These are phyloP conservation scores for Silene uniflora DNA, from an alignment of 148 eudicot species.

Conservation along the genomic window DNA sequence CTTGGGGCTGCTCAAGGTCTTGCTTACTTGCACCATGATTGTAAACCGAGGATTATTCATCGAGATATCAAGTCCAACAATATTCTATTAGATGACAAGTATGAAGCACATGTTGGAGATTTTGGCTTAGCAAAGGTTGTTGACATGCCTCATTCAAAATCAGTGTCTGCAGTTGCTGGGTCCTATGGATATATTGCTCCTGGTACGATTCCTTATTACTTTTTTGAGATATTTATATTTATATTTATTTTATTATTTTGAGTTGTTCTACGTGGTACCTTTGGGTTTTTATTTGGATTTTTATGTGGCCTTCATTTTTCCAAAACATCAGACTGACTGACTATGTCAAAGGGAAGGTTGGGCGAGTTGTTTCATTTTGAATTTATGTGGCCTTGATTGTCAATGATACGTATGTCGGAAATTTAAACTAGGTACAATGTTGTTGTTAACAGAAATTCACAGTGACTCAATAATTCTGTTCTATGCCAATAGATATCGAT, in stretches of 20 bases:
- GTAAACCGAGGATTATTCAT: constrained; percentile 92
- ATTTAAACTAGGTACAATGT: neutral
- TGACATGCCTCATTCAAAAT: constrained; percentile 93
- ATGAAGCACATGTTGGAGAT: constrained; percentile 99
- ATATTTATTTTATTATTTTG: neutral
- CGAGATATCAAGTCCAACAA: constrained; percentile 94
- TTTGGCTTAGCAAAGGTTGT: constrained; percentile 97
- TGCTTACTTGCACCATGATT: constrained; percentile 91
- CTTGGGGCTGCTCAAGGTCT: constrained; percentile 95
- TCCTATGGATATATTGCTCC: constrained; percentile 98
- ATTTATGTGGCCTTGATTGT: too few relatives aligned
- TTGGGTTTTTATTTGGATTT: too few relatives aligned
- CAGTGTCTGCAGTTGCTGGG: constrained; percentile 97
- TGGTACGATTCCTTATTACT: constrained; percentile 43
- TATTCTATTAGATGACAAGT: constrained; percentile 79
- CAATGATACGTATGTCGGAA: neutral
- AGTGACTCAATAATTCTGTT: neutral
- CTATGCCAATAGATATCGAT: neutral
- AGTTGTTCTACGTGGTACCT: too few relatives aligned
- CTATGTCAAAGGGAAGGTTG: too few relatives aligned
- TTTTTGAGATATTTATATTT: neutral
- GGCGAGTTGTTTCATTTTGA: too few relatives aligned
- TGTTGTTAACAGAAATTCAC: neutral
- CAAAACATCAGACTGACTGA: too few relatives aligned
- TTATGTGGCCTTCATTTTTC: too few relatives aligned